Conservation (phyloP, 495 filamentous ascomycete species). For the Pseudoneurospora amorphoporcata region DNA sequence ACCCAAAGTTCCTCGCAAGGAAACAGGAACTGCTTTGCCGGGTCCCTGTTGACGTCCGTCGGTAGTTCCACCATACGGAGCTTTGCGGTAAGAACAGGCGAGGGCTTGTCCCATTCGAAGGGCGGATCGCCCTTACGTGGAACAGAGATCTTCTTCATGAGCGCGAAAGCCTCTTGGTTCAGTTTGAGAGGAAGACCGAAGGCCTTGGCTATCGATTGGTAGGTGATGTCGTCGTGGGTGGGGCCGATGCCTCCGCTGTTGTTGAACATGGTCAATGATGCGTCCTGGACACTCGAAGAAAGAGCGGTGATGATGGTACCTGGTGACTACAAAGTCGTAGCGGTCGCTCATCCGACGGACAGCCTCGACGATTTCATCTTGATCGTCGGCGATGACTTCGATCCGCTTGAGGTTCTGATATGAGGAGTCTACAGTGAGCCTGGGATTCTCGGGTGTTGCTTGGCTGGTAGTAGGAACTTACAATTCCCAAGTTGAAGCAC, state of each 20-base stretch:
- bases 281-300: not conserved
- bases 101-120: constrained; percentile 79
- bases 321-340: constrained; percentile 91
- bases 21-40: constrained; percentile 62
- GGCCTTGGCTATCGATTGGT: constrained; percentile 83
- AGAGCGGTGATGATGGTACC: constrained; percentile 16
- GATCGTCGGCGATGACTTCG: constrained; percentile 88
- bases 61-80: constrained; percentile 85
- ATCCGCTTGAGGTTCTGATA: constrained; percentile 63
- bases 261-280: not conserved
- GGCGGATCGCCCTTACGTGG: constrained; percentile 58
- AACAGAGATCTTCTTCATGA: constrained; percentile 74
- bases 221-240: constrained; percentile 96
- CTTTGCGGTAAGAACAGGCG: constrained; percentile 66
- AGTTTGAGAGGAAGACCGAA: constrained; percentile 67
- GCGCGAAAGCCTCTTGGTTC: constrained; percentile 61
- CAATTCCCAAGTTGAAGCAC: constrained; percentile 84
- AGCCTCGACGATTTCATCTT: constrained; percentile 81
- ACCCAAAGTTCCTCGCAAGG: constrained; percentile 81
- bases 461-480: constrained; percentile 14
- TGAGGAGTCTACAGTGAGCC: not conserved
- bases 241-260: constrained; percentile 83
- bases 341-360: constrained; percentile 70
- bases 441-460: not conserved
- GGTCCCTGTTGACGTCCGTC: constrained; percentile 49